These are phyloP conservation scores for Oryza meyeriana DNA, from an alignment of 176 grass and related monocot genomes.

Conservation along the genomic window DNA sequence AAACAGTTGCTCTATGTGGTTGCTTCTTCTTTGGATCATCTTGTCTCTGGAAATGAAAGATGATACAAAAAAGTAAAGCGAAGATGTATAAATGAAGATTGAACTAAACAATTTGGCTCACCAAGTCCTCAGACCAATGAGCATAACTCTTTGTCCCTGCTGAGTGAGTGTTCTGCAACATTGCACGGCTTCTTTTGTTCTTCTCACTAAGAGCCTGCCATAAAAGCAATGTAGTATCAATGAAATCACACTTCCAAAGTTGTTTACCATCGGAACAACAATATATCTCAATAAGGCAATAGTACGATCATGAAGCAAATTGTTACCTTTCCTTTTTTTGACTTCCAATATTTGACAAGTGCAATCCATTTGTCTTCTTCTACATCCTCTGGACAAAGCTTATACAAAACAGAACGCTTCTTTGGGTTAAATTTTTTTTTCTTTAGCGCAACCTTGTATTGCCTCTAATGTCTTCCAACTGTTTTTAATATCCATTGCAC, in stretches of 20 bases:
- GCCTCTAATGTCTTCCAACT: too few relatives aligned
- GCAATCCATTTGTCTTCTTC: background rate
- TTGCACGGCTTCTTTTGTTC: conserved; percentile 6
- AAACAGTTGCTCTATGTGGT: background rate
- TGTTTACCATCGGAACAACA: too few relatives aligned
- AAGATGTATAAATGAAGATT: background rate
- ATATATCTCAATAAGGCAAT: background rate
- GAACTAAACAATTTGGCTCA: background rate
- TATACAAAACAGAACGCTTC: background rate
- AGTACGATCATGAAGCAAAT: background rate
- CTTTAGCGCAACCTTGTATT: too few relatives aligned
- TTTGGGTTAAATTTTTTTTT: background rate
- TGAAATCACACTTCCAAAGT: background rate
- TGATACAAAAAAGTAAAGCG: background rate
- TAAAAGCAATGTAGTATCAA: background rate
- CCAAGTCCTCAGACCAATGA: conserved; percentile 13
- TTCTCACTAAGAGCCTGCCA: background rate
- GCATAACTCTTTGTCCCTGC: conserved; percentile 30
- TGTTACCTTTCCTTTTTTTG: conserved; percentile 10
- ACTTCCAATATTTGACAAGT: conserved; percentile 17
- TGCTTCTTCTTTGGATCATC: background rate
- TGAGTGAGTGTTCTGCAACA: conserved; percentile 17
- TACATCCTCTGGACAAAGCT: background rate
- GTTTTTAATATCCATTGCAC: too few relatives aligned
- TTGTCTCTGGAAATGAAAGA: background rate